Percentiles rank a stretch among this genome's conserved stretches.
Conservation (phyloP, 495 filamentous ascomycete species). For the Pyrenula aspistea region DNA sequence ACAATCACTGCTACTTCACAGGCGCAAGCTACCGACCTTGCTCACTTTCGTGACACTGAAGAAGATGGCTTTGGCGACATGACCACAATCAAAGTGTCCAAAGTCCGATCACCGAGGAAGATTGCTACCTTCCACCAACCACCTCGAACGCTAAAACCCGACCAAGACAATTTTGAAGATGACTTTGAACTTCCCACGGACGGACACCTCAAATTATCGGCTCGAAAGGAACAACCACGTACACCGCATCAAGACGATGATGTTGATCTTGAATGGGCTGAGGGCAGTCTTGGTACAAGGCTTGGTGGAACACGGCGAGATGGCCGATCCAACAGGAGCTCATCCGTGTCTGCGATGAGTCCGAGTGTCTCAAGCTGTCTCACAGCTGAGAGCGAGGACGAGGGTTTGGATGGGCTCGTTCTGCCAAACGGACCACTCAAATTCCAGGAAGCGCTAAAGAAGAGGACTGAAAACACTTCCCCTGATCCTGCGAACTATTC, state of each 20-base stretch:
- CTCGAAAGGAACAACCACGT: constrained; percentile 43
- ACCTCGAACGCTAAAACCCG: constrained; percentile 27
- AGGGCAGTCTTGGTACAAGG: constrained; percentile 80
- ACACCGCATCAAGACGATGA: constrained; percentile 60
- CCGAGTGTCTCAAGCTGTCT: constrained; percentile 83
- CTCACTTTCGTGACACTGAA: constrained; percentile 52
- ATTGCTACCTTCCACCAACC: constrained; percentile 40
- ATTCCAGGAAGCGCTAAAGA: constrained; percentile 63
- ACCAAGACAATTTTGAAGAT: constrained; percentile 58
- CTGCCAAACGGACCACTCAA: constrained; percentile 74
- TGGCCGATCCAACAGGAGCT: constrained; percentile 64
- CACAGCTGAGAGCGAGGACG: constrained; percentile 90
- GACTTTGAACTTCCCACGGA: constrained; percentile 63
- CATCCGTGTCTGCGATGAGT: constrained; percentile 76
- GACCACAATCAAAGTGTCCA: constrained; percentile 57
- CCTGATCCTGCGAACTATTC: constrained; percentile 21
- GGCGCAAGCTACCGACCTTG: constrained; percentile 21
- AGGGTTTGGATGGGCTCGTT: constrained; percentile 72
- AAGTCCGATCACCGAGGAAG: constrained; percentile 39
- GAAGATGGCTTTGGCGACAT: constrained; percentile 52
- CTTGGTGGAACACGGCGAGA: constrained; percentile 76
- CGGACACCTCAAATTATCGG: constrained; percentile 47
- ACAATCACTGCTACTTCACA: constrained; percentile 6
- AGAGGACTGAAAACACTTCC: constrained; percentile 43
- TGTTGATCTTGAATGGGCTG: constrained; percentile 70